Percentiles rank a stretch among this genome's conserved stretches.
Evolutionary conservation across 2,329 filamentous ascomycete species (phyloP).

Genomic region (Ceratocystiopsis minuta): DNA sequence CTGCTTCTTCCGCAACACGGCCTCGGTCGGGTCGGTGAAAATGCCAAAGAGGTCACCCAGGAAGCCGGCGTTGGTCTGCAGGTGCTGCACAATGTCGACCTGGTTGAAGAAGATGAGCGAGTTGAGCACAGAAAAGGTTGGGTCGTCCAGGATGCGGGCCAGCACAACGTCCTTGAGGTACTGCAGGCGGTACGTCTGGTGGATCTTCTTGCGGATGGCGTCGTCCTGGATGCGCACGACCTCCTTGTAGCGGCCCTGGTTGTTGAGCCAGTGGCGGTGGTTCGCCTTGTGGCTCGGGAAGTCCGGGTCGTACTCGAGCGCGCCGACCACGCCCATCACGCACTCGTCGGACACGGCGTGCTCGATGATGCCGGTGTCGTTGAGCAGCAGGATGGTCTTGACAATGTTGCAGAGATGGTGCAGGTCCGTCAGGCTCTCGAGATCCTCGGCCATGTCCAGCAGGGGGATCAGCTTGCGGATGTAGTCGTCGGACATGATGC

Average conservation of each 20-base stretch:
- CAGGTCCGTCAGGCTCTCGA: slow-evolving; percentile 71
- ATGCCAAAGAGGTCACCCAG: slow-evolving; percentile 68
- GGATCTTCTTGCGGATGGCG: slow-evolving; percentile 72
- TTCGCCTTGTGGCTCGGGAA: slow-evolving; percentile 97
- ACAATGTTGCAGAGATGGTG: slow-evolving; percentile 94
- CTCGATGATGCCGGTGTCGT: slow-evolving; percentile 90
- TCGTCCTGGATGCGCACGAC: slow-evolving; percentile 82
- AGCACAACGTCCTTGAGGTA: slow-evolving; percentile 98
- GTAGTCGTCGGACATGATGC: slow-evolving; percentile 71
- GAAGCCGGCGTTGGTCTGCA: slow-evolving; percentile 67
- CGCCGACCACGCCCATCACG: slow-evolving; percentile 81
- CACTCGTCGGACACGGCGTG: slow-evolving; percentile 79
- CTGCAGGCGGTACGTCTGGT: slow-evolving; percentile 86
- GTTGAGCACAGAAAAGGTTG: slow-evolving; percentile 93
- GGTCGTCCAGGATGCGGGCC: slow-evolving; percentile 88
- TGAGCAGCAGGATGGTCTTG: slow-evolving; percentile 87
- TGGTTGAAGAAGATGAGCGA: slow-evolving; percentile 98
- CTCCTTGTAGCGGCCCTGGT: slow-evolving; percentile 84
- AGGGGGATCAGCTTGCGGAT: slow-evolving; percentile 73
- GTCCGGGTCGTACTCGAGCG: slow-evolving; percentile 93
- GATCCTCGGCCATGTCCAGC: slow-evolving; percentile 75
- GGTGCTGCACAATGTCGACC: slow-evolving; percentile 88
- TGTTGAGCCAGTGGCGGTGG: slow-evolving; percentile 79
- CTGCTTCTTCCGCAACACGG: slow-evolving; percentile 67
- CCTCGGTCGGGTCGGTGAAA: slow-evolving; percentile 48